phyloP scores from a whole-genome alignment of 768 basidiomycete species.

The Tulasnella calospora region DNA sequence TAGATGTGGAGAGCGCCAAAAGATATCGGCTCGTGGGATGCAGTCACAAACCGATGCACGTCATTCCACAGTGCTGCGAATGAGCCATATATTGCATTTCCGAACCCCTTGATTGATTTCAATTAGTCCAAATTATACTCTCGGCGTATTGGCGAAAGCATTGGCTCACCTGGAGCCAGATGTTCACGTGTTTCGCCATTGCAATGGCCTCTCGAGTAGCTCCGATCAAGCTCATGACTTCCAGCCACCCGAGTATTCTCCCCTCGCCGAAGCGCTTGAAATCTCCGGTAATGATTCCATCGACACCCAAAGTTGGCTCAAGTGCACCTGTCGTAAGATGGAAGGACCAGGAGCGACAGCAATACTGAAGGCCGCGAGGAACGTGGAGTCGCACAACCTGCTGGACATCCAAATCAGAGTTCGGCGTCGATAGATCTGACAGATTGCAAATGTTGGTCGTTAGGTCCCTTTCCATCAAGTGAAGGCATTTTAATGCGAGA shows the following conservation, averaged over 20 bases:
- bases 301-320: neutral
- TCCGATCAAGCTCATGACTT: neutral
- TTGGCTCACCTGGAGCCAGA: neutral
- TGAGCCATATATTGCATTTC: neutral
- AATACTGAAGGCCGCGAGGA: neutral
- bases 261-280: neutral
- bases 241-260: neutral
- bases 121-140: neutral
- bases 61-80: neutral
- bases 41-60: neutral
- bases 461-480: neutral
- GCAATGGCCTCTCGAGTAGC: neutral
- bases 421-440: neutral
- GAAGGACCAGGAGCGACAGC: neutral
- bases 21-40: neutral
- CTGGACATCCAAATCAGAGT: neutral
- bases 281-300: neutral
- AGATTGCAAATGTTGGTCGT: neutral
- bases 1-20: neutral
- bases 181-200: neutral
- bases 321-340: neutral
- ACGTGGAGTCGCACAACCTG: neutral
- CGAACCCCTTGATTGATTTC: neutral
- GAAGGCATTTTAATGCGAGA: neutral
- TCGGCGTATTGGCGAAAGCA: neutral